Base-by-base conservation (phyloP, 202 grass and related monocot genomes). In the Hordeum pubiflorum region DNA sequence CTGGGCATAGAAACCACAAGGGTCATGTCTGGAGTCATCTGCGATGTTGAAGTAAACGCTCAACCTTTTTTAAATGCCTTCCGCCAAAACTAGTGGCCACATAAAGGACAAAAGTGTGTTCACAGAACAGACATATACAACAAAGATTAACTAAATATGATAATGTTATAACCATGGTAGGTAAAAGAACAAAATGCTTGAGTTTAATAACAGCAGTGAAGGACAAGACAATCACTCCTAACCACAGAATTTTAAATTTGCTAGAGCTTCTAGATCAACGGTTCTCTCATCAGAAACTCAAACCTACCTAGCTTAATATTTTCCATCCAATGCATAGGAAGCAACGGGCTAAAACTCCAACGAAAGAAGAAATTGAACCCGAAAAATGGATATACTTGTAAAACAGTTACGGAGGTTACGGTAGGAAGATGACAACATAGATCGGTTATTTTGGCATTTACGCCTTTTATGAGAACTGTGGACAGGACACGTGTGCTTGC, bases 71-170 rank as follows among this genome's bases (percentile, higher is more conserved):
- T 10, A 4, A 74, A 46, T 18, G 7, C 26, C 63, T 22, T 10
- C 48, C 58, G 12, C 12, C 50, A 86, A 68, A 79, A 75, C 41
- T 23, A 69, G 55, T 80, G 50, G 9, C 3, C 69, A 58, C 12
- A 69, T 14, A 76, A 85, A 83, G 41, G 75, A 83, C 34, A 6
- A 80, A 86, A 79, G 6, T 64, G 56, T 20, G 80, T 83, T 56
- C 61, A 83, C 70, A 83, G 27, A 40, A 24, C 20, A 89, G 48
- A 57, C 34, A 11, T 79, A 83, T 56, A 76, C 55, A 14, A 74
- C 61, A 83, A 78, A 39, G 24, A 17, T 75, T 75, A 85, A 54
- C 7, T 38, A 75, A 39, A 21, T 41, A 14, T 38, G 3, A 58
- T 76, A 80, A 80, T 56, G 37, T 32, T 76, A 64, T 20, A 69